Evolutionary conservation across 2,329 filamentous ascomycete species (phyloP).

Genomic region (Pseudogymnoascus sp.): DNA sequence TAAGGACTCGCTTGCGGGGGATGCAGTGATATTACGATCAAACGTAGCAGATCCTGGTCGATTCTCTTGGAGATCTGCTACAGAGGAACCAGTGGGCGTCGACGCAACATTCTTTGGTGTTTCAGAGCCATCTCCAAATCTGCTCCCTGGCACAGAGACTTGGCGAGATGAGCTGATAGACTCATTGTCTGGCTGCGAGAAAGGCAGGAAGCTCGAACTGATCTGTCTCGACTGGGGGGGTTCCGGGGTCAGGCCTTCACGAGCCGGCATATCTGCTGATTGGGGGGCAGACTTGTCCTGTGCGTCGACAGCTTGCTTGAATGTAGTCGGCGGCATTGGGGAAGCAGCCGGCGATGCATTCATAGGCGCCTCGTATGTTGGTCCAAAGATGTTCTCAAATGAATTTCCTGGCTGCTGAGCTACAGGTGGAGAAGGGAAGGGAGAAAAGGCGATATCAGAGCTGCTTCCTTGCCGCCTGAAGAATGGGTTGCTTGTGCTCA

Average conservation of each 20-base stretch:
- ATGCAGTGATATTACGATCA: slow-evolving; percentile 27
- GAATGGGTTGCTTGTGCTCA: slow-evolving; percentile 88
- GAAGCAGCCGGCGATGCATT: slow-evolving; percentile 33
- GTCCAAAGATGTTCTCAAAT: slow-evolving; percentile 83
- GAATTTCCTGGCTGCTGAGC: slow-evolving; percentile 51
- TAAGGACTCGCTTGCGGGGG: slow-evolving; percentile 21
- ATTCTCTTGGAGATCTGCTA: slow-evolving; percentile 21
- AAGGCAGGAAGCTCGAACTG: slow-evolving; percentile 67
- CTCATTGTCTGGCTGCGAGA: slow-evolving; percentile 54
- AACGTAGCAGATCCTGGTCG: slow-evolving; percentile 24
- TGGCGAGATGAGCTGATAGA: slow-evolving; percentile 72
- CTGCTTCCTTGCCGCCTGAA: slow-evolving; percentile 63
- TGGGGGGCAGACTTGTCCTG: slow-evolving; percentile 22
- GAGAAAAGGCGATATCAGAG: slow-evolving; percentile 40
- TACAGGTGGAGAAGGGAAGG: slow-evolving; percentile 33
- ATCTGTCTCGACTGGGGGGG: slow-evolving; percentile 71
- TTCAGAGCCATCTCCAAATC: slow-evolving; percentile 46
- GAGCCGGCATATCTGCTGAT: slow-evolving; percentile 27
- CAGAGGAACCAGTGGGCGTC: slow-evolving; percentile 27
- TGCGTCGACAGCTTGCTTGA: slow-evolving; percentile 41
- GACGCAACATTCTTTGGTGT: slow-evolving; percentile 32
- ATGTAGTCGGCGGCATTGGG: slow-evolving; percentile 46
- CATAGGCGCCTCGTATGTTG: slow-evolving; percentile 46
- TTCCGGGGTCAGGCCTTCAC: slow-evolving; percentile 43
- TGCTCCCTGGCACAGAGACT: slow-evolving; percentile 64